A percentile compares a stretch with the other conserved stretches of the same genome.
These are phyloP conservation scores for Fraxinus pennsylvanica DNA, from an alignment of 257 asterid genomes.

Conservation along the genomic window DNA sequence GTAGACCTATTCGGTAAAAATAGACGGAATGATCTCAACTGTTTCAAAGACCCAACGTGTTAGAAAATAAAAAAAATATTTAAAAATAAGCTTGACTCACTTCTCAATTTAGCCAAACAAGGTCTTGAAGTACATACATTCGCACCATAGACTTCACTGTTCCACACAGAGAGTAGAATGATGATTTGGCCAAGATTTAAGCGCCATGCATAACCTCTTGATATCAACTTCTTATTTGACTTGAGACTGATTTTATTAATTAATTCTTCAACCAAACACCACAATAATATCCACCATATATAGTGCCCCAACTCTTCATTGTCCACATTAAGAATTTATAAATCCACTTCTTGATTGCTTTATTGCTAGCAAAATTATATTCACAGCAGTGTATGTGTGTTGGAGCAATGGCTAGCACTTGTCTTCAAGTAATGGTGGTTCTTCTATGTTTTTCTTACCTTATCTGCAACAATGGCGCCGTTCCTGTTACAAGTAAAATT, in stretches of 20 bases:
- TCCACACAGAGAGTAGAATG: slow-evolving; percentile 19
- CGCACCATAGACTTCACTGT: background rate
- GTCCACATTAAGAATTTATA: slow-evolving; percentile 36
- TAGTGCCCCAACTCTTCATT: slow-evolving; percentile 21
- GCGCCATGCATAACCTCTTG: background rate
- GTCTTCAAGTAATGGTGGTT: slow-evolving; percentile 31
- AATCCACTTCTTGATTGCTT: slow-evolving; percentile 25
- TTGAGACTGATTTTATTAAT: slow-evolving; percentile 21
- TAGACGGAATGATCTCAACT: no score
- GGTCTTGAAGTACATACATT: background rate
- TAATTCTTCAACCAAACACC: slow-evolving; percentile 32
- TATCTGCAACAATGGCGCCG: slow-evolving; percentile 33
- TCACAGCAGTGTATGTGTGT: background rate
- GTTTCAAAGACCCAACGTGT: no score
- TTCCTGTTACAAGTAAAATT: slow-evolving; percentile 44
- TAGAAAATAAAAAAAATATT: no score
- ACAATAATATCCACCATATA: background rate
- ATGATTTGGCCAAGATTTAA: background rate
- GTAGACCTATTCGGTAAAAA: no score
- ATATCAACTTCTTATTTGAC: background rate
- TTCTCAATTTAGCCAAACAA: background rate
- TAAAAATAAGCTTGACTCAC: background rate
- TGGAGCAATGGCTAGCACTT: slow-evolving; percentile 35
- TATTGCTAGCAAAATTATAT: background rate
- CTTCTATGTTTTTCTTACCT: slow-evolving; percentile 40